A percentile compares a stretch with the other conserved stretches of the same genome.
These are phyloP conservation scores for Punica granatum DNA, from an alignment of 345 rosid genomes.

Conservation along the genomic window DNA sequence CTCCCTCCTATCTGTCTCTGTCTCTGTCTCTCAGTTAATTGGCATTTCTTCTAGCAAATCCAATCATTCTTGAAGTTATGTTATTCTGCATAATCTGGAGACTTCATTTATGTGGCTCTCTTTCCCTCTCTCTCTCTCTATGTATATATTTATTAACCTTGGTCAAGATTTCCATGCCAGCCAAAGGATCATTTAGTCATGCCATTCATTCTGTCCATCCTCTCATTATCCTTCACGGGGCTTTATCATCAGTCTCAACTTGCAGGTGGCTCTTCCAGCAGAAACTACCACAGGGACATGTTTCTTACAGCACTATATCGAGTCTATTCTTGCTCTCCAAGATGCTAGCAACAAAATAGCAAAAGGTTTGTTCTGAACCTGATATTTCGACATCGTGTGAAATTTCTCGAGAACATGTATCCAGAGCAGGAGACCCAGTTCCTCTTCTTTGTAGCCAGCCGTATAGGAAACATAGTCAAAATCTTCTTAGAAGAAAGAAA, in stretches of 20 bases:
- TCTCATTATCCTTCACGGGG: background rate
- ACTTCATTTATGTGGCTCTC: too few species aligned
- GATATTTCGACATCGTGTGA: background rate
- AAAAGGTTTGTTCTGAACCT: slow-evolving; percentile 38
- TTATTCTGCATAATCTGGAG: too few species aligned
- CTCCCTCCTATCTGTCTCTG: background rate
- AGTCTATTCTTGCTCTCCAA: slow-evolving; percentile 79
- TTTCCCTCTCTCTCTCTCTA: background rate
- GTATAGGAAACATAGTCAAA: background rate
- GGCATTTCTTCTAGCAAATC: background rate
- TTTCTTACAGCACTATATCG: slow-evolving; percentile 80
- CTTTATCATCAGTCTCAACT: slow-evolving; percentile 9
- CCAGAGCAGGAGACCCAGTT: background rate
- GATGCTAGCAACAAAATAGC: slow-evolving; percentile 59
- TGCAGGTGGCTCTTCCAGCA: slow-evolving; percentile 87
- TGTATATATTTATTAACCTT: background rate
- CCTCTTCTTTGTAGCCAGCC: background rate
- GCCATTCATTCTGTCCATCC: background rate
- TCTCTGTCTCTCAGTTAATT: background rate
- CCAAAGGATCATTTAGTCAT: background rate
- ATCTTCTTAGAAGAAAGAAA: background rate
- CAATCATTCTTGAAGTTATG: too few species aligned
- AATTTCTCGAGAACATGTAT: background rate
- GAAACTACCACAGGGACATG: slow-evolving; percentile 86
- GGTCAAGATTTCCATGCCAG: background rate